A percentile compares a stretch with the other conserved stretches of the same genome.
Conservation (phyloP, 768 basidiomycete genomes). For the Suillus americanus region DNA sequence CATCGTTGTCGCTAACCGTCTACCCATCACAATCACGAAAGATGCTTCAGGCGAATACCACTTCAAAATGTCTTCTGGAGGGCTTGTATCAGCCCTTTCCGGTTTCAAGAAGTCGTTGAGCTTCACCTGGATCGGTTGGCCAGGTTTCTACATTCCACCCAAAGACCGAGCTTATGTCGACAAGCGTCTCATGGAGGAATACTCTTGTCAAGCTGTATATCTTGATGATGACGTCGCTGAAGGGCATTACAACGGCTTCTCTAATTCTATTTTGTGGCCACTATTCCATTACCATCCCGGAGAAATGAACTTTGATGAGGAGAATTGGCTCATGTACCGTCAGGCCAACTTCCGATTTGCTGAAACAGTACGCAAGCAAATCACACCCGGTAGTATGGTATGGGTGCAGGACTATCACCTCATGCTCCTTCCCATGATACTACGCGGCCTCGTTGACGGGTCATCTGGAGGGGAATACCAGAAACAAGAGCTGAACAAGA, state of each 20-base stretch:
- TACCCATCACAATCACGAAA: slow-evolving; percentile 94
- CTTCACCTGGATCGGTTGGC: slow-evolving; percentile 98
- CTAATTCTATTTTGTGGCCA: slow-evolving; percentile 99
- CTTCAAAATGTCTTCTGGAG: slow-evolving; percentile 99
- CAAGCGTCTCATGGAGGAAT: slow-evolving; percentile 90
- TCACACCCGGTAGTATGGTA: slow-evolving; percentile 88
- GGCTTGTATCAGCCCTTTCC: slow-evolving; percentile 93
- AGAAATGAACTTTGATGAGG: slow-evolving; percentile 99
- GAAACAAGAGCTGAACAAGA: slow-evolving; percentile 59
- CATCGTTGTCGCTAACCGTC: slow-evolving; percentile 94
- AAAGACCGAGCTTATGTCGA: slow-evolving; percentile 92
- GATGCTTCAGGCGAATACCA: slow-evolving; percentile 92
- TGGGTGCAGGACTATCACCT: slow-evolving; percentile 99
- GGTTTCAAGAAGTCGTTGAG: slow-evolving; percentile 98
- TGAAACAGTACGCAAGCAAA: slow-evolving; percentile 77
- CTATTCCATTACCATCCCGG: slow-evolving; percentile 99
- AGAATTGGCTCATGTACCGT: slow-evolving; percentile 96
- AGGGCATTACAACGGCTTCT: slow-evolving; percentile 97
- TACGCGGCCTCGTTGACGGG: slow-evolving; percentile 88
- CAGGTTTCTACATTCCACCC: slow-evolving; percentile 88
- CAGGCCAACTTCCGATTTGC: slow-evolving; percentile 96
- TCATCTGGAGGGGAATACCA: slow-evolving; percentile 55
- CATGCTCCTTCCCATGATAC: slow-evolving; percentile 95
- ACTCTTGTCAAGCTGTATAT: slow-evolving; percentile 96
- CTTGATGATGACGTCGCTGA: slow-evolving; percentile 99